Percentiles rank a stretch among this genome's conserved stretches.
These are phyloP conservation scores for Glebionis coronaria DNA, from an alignment of 129 eudicot species.

Conservation along the genomic window DNA sequence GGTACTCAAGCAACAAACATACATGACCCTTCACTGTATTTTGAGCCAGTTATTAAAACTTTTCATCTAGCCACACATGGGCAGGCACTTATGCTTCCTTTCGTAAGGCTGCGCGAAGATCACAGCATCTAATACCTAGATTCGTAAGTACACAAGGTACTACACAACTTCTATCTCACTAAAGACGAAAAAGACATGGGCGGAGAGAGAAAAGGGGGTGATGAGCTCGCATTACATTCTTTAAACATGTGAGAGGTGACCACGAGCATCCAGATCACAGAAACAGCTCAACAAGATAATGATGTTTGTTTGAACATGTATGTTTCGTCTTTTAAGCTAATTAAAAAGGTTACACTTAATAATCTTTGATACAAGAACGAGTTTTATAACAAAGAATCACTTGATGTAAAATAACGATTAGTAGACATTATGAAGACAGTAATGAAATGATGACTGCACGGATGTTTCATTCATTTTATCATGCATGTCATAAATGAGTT, in stretches of 20 bases:
- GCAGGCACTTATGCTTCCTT: conserved; percentile 19
- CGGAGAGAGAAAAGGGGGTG: conserved; percentile 10
- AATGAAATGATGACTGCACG: conserved; percentile 13
- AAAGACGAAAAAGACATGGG: conserved; percentile 26
- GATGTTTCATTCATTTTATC: background rate
- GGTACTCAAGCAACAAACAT: conserved; percentile 21
- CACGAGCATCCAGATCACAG: conserved; percentile 11
- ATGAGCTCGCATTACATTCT: conserved; percentile 14
- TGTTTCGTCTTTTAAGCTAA: conserved; percentile 2
- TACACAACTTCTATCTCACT: conserved; percentile 24
- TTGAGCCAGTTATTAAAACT: conserved; percentile 28
- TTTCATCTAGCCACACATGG: conserved; percentile 21
- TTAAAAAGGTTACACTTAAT: background rate
- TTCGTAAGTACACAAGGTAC: conserved; percentile 30
- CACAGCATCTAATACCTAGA: conserved; percentile 31
- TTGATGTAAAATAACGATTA: conserved; percentile 4
- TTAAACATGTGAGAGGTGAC: conserved; percentile 9
- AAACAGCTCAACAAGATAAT: background rate
- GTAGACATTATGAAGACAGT: conserved; percentile 21
- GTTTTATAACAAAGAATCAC: conserved; percentile 1
- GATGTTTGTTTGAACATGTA: too few species aligned
- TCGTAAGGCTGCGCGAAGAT: conserved; percentile 22
- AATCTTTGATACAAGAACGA: conserved; percentile 12
- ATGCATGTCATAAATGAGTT: conserved; percentile 15
- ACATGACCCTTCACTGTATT: conserved; percentile 29